Evolutionary conservation across 768 basidiomycete genomes (phyloP), one percentile per base, ranked within the genome.

Genomic region (Tricholoma matsutake): DNA sequence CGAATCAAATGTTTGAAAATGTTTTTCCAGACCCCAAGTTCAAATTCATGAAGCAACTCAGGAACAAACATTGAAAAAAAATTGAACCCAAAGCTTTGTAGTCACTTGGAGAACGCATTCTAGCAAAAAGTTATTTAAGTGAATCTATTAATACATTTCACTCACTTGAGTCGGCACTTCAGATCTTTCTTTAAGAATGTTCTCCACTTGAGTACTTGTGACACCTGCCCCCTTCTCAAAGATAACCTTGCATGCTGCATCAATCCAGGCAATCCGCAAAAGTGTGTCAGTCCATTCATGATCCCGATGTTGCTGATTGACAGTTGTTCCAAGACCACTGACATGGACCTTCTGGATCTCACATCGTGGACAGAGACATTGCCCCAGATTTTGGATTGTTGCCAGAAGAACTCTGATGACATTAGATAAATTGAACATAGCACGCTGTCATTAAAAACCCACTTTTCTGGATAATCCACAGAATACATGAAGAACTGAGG

Each of bases 41-140:
- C 74, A 54, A 76, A 65, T 58, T 79, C 78, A 58, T 79, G 78
- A 63, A 80, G 63, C 5, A 77, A 58, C 56, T 80, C 77, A 7
- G 72, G 66, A 0, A 73, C 71, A 0, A 76, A 62, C 45, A 75
- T 61, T 4, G 22, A 28, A 57, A 67, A 73, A 5, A 74, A 54
- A 43, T 75, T 63, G 49, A 76, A 67, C 4, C 63, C 70, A 28
- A 56, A 61, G 3, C 54, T 31, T 11, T 56, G 56, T 0, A 76
- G 54, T 0, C 56, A 54, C 14, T 65, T 47, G 0, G 72, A 70
- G 52, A 79, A 79, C 0, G 74, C 70, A 62, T 77, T 79, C 76
- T 79, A 61, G 39, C 8, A 28, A 53, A 54, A 55, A 32, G 32
- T 55, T 61, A 37, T 53, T 45, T 52, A 20, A 41, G 35, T 14